A percentile compares a stretch with the other conserved stretches of the same genome.
These are phyloP conservation scores for Ascomycota sp. DNA, from an alignment of 2,329 filamentous ascomycete genomes.

Conservation along the genomic window DNA sequence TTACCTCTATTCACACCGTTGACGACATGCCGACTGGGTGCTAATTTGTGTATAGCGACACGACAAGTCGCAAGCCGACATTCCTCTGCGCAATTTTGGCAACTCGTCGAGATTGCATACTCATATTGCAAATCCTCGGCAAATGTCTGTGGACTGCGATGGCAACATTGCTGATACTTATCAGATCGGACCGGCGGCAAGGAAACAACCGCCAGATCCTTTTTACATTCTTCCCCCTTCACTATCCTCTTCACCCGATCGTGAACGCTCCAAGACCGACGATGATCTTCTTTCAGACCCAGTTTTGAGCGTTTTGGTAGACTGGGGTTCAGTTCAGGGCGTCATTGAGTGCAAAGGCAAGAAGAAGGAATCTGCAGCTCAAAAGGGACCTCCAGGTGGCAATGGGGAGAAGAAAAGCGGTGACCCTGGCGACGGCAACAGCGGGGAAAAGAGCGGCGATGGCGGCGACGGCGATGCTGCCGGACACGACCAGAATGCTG, in stretches of 20 bases:
- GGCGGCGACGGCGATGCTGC: neutral
- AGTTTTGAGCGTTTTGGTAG: constrained; percentile 5
- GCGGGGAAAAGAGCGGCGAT: constrained; percentile 1
- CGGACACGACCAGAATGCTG: constrained; percentile 1
- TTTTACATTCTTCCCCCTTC: neutral
- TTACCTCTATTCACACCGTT: neutral
- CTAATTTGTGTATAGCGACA: neutral
- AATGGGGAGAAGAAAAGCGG: constrained; percentile 2
- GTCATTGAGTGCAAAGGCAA: constrained; percentile 2
- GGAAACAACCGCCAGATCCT: constrained; percentile 1
- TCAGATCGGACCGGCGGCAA: constrained; percentile 2
- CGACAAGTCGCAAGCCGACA: neutral
- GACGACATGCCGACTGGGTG: neutral
- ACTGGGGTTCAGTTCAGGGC: constrained; percentile 5
- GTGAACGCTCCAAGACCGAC: neutral
- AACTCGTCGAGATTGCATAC: constrained; percentile 1
- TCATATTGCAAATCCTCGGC: neutral
- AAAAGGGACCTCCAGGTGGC: constrained; percentile 2
- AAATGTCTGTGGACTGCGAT: neutral
- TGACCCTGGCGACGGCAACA: constrained; percentile 2
- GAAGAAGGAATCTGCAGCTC: constrained; percentile 4
- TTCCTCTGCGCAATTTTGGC: neutral
- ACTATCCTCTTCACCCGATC: neutral
- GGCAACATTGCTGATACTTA: neutral
- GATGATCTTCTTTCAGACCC: constrained; percentile 5